Evolutionary conservation across 352 stramenopile species (phyloP).

Genomic region (Pelagophyceae sp.): DNA sequence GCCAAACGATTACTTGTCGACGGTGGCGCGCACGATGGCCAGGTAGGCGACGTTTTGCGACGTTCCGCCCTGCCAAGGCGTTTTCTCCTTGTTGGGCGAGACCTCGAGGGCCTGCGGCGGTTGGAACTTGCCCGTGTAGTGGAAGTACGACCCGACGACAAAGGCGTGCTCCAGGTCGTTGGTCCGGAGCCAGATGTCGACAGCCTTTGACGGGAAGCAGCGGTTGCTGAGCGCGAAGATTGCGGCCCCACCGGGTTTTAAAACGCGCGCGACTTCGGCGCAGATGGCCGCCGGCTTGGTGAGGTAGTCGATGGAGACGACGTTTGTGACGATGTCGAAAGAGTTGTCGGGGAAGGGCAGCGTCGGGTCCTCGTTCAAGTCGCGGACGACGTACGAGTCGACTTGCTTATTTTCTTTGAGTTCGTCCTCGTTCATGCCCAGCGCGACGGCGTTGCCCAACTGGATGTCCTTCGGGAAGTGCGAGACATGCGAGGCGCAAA

Average conservation of each 20-base stretch:
- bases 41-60: slow-evolving; percentile 13
- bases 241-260: slow-evolving; percentile 54
- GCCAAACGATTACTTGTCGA: slow-evolving; percentile 19
- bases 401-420: slow-evolving; percentile 62
- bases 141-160: slow-evolving; percentile 62
- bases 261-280: slow-evolving; percentile 57
- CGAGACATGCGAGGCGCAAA: slow-evolving; percentile 63
- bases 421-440: slow-evolving; percentile 72
- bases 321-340: slow-evolving; percentile 65
- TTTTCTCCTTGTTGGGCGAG: slow-evolving; percentile 44
- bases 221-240: slow-evolving; percentile 66
- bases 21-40: neutral
- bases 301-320: slow-evolving; percentile 67
- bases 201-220: slow-evolving; percentile 57
- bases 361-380: slow-evolving; percentile 59
- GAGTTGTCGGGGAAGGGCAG: slow-evolving; percentile 58
- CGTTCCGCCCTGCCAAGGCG: neutral
- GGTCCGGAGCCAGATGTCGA: slow-evolving; percentile 65
- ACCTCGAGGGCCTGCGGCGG: slow-evolving; percentile 54
- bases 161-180: slow-evolving; percentile 73
- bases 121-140: slow-evolving; percentile 61
- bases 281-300: slow-evolving; percentile 59
- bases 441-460: slow-evolving; percentile 46
- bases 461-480: slow-evolving; percentile 53
- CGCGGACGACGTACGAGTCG: slow-evolving; percentile 54